These are phyloP conservation scores for Ophiostoma australiae DNA, from an alignment of 2,329 filamentous ascomycete genomes.

Conservation along the genomic window DNA sequence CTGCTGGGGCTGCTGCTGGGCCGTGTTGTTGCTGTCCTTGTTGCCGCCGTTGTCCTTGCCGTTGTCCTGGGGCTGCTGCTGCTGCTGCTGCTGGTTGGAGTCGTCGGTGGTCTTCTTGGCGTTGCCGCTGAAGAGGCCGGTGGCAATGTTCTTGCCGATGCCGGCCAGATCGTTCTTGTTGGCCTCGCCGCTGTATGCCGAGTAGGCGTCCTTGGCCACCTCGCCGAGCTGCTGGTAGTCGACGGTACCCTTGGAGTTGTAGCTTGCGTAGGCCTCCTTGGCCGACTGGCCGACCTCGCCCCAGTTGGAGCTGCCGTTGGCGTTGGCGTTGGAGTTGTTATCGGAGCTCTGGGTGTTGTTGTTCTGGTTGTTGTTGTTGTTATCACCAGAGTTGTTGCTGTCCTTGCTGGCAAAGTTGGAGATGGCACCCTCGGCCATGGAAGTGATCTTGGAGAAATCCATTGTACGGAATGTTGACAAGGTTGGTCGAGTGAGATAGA, in stretches of 20 bases:
- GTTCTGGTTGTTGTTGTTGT: conserved; percentile 22
- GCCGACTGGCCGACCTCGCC: conserved; percentile 27
- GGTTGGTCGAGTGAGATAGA: conserved; percentile 14
- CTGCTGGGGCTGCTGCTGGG: conserved; percentile 8
- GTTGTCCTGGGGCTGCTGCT: conserved; percentile 12
- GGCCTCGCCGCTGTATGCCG: conserved; percentile 26
- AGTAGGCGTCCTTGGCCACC: conserved; percentile 36
- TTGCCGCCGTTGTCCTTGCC: conserved; percentile 10
- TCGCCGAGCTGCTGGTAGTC: conserved; percentile 33
- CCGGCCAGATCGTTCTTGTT: conserved; percentile 24
- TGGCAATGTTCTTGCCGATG: conserved; percentile 25
- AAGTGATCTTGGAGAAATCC: conserved; percentile 31
- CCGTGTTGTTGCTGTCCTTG: conserved; percentile 1
- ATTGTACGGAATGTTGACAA: conserved; percentile 24
- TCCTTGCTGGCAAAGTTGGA: conserved; percentile 24
- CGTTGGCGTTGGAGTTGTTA: conserved; percentile 20
- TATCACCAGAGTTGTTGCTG: conserved; percentile 24
- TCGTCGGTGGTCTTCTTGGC: conserved; percentile 4
- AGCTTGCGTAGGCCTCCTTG: conserved; percentile 29
- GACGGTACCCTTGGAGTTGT: conserved; percentile 33
- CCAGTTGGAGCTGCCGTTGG: conserved; percentile 24
- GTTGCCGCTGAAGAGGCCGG: conserved; percentile 19
- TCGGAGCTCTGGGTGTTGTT: conserved; percentile 10
- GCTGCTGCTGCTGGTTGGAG: conserved; percentile 14
- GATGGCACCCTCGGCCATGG: conserved; percentile 29